A percentile compares a stretch with the other conserved stretches of the same genome.
phyloP scores from a whole-genome alignment of 306 rosid species.

The Sindora glabra region DNA sequence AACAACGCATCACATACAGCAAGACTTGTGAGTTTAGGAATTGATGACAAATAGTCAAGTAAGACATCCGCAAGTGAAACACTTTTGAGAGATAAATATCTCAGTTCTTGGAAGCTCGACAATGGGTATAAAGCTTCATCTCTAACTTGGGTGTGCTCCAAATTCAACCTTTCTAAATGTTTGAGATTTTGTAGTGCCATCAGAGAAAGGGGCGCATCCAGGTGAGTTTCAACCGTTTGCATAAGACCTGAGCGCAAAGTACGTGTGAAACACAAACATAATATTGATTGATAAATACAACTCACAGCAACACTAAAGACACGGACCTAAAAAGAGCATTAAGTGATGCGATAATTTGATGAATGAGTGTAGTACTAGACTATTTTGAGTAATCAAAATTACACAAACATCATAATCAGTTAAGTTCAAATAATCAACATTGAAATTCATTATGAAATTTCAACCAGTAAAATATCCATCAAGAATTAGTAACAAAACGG shows the following conservation, averaged over 20 bases:
- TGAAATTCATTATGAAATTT: no score
- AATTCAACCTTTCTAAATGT: conserved; percentile 53
- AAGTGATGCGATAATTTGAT: background rate
- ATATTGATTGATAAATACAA: background rate
- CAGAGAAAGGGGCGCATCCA: conserved; percentile 30
- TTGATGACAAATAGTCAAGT: conserved; percentile 49
- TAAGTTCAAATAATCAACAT: no score
- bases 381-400: background rate
- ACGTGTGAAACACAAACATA: background rate
- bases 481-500: no score
- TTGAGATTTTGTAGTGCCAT: conserved; percentile 42
- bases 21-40: conserved; percentile 59
- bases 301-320: background rate
- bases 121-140: conserved; percentile 49
- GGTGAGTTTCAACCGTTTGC: conserved; percentile 22
- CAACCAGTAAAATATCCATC: no score
- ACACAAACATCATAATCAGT: no score
- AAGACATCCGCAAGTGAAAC: conserved; percentile 56
- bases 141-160: conserved; percentile 53
- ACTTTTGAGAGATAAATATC: conserved; percentile 47
- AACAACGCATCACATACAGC: conserved; percentile 59
- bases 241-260: conserved; percentile 43
- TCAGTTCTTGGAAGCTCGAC: conserved; percentile 49
- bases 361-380: background rate
- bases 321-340: background rate